Percentiles rank a stretch among this genome's conserved stretches.
phyloP scores from a whole-genome alignment of 2,329 filamentous ascomycete genomes.

The Exophiala xenobiotica region DNA sequence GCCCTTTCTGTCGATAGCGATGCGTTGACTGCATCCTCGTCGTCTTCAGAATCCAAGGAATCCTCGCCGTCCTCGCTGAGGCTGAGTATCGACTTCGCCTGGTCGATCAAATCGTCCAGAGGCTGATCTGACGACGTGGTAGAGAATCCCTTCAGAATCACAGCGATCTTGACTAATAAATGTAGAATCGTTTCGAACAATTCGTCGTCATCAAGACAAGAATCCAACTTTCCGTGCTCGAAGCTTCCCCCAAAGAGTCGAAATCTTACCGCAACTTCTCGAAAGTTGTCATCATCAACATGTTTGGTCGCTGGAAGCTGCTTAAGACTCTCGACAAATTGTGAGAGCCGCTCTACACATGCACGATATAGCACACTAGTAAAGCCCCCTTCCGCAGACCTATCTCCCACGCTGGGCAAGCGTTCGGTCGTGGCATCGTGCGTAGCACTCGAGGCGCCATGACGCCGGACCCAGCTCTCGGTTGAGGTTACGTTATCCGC shows the following conservation, averaged over 20 bases:
- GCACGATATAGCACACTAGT: neutral
- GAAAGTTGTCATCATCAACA: no score
- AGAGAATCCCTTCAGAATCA: neutral
- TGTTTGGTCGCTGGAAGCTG: no score
- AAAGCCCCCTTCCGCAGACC: neutral
- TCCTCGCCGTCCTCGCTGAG: neutral
- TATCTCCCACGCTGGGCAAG: no score
- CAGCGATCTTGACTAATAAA: neutral
- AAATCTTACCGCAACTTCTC: neutral
- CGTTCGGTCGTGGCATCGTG: no score
- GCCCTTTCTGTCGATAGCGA: neutral
- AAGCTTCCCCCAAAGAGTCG: constrained; percentile 1
- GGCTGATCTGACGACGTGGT: neutral
- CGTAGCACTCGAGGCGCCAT: no score
- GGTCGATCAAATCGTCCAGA: neutral
- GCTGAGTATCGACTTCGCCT: neutral
- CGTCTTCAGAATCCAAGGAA: neutral
- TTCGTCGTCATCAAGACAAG: neutral
- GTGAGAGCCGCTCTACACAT: neutral
- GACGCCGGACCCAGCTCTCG: no score
- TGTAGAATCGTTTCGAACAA: neutral
- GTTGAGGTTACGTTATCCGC: no score
- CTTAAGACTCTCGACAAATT: neutral
- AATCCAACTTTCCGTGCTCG: constrained; percentile 1
- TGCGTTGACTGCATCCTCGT: neutral